These are phyloP conservation scores for Butyriboletus loyo DNA, from an alignment of 768 basidiomycete species.

Conservation along the genomic window DNA sequence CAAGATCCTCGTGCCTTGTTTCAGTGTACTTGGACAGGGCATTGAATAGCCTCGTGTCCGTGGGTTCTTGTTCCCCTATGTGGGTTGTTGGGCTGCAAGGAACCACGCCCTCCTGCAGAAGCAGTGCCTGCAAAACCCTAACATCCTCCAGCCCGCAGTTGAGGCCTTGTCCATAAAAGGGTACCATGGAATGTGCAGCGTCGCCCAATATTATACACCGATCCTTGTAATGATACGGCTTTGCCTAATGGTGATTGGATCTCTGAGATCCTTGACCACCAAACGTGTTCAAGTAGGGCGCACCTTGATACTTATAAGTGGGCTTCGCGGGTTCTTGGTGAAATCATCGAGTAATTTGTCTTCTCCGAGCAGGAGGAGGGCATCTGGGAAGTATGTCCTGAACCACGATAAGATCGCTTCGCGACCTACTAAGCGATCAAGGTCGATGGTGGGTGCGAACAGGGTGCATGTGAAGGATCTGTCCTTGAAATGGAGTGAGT, in stretches of 20 bases:
- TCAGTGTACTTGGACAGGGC: conserved; percentile 80
- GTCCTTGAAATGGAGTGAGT: conserved; percentile 56
- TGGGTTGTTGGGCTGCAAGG: conserved; percentile 36
- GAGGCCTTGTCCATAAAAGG: conserved; percentile 95
- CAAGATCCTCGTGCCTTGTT: conserved; percentile 80
- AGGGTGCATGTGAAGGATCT: conserved; percentile 96
- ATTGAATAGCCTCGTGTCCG: conserved; percentile 56
- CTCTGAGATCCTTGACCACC: conserved; percentile 14
- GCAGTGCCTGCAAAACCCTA: conserved; percentile 74
- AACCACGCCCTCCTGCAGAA: conserved; percentile 68
- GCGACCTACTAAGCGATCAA: conserved; percentile 62
- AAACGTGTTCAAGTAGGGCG: conserved; percentile 27
- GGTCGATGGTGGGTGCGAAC: conserved; percentile 79
- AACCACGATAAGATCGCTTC: conserved; percentile 72
- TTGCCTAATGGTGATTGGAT: conserved; percentile 48
- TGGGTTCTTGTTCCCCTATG: conserved; percentile 28
- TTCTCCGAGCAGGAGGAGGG: conserved; percentile 82
- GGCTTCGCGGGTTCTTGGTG: conserved; percentile 78
- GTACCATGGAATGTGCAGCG: conserved; percentile 98
- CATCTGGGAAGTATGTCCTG: conserved; percentile 80
- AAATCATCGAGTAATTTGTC: conserved; percentile 75
- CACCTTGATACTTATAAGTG: conserved; percentile 92
- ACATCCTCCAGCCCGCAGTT: conserved; percentile 99
- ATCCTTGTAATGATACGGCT: conserved; percentile 89
- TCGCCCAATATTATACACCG: conserved; percentile 88